Evolutionary conservation across 805 yeast species (phyloP).

Genomic region (Ogataea allantospora): DNA sequence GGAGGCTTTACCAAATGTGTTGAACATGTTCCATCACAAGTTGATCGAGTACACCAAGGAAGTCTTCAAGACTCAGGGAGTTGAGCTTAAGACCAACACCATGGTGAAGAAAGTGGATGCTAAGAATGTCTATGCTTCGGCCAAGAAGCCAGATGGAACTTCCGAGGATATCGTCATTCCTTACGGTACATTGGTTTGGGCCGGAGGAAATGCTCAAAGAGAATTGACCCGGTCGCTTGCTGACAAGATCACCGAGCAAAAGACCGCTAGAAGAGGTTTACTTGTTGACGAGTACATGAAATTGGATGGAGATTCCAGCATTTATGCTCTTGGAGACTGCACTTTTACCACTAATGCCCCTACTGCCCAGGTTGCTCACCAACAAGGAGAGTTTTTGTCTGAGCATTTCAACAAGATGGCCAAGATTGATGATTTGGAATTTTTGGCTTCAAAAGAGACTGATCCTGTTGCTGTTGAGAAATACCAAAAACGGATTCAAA

Average conservation of each 20-base stretch:
- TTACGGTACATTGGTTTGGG: slow-evolving; percentile 93
- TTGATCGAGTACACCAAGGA: slow-evolving; percentile 76
- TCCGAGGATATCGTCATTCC: slow-evolving; percentile 60
- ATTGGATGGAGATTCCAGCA: slow-evolving; percentile 73
- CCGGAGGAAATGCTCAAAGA: slow-evolving; percentile 92
- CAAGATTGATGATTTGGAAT: slow-evolving; percentile 57
- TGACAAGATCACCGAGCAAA: slow-evolving; percentile 66
- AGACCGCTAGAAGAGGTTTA: slow-evolving; percentile 85
- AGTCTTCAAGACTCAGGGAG: slow-evolving; percentile 63
- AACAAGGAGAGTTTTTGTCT: slow-evolving; percentile 83
- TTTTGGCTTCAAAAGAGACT: slow-evolving; percentile 39
- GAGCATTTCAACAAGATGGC: slow-evolving; percentile 62
- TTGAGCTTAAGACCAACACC: slow-evolving; percentile 76
- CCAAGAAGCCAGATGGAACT: slow-evolving; percentile 64
- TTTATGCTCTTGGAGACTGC: slow-evolving; percentile 92
- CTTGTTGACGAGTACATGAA: slow-evolving; percentile 77
- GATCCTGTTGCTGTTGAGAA: slow-evolving; percentile 43
- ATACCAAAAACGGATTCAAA: slow-evolving; percentile 43
- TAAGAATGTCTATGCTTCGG: slow-evolving; percentile 65
- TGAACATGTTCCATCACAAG: slow-evolving; percentile 67
- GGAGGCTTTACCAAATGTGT: slow-evolving; percentile 87
- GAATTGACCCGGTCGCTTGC: slow-evolving; percentile 66
- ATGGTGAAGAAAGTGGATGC: slow-evolving; percentile 82
- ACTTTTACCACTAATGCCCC: slow-evolving; percentile 88
- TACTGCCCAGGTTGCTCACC: slow-evolving; percentile 96